phyloP scores from a whole-genome alignment of 495 filamentous ascomycete species.

The Hypoxylon fuscum region DNA sequence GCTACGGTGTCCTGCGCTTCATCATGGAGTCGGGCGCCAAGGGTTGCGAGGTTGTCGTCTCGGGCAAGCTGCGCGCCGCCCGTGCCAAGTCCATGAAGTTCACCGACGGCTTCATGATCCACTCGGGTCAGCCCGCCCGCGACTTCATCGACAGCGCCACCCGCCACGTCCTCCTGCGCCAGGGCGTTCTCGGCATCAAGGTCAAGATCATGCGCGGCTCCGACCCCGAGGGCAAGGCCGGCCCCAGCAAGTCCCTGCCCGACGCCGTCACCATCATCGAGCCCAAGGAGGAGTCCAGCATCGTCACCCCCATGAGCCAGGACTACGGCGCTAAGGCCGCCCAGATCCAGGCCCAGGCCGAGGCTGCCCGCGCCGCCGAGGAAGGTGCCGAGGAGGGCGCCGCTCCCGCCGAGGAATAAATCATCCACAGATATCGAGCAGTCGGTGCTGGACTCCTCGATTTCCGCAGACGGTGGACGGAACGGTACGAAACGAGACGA shows the following conservation, averaged over 20 bases:
- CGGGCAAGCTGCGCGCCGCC: constrained; percentile 97
- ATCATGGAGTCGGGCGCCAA: constrained; percentile 99
- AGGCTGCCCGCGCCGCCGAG: constrained; percentile 75
- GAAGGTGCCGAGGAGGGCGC: constrained; percentile 61
- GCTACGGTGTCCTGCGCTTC: constrained; percentile 99
- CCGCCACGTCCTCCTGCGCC: constrained; percentile 98
- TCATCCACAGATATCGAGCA: constrained; percentile 44
- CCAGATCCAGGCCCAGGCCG: constrained; percentile 75
- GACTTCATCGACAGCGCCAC: constrained; percentile 99
- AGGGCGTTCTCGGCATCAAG: constrained; percentile 99
- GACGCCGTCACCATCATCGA: constrained; percentile 99
- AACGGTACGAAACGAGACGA: constrained; percentile 10
- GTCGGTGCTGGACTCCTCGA: constrained; percentile 49
- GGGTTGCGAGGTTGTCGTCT: constrained; percentile 99
- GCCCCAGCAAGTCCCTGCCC: constrained; percentile 93
- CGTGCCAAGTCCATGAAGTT: constrained; percentile 99
- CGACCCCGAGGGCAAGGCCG: constrained; percentile 98
- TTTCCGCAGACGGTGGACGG: constrained; percentile 21
- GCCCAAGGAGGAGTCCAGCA: constrained; percentile 97
- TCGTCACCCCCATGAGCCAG: constrained; percentile 92
- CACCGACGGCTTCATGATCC: constrained; percentile 99
- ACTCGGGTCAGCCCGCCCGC: constrained; percentile 98
- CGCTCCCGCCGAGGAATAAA: constrained; percentile 60
- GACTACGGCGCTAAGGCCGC: constrained; percentile 98
- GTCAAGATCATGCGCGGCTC: constrained; percentile 99